Evolutionary conservation across 139 green algal species (phyloP).

Genomic region (Pseudopediastrum boryanum): DNA sequence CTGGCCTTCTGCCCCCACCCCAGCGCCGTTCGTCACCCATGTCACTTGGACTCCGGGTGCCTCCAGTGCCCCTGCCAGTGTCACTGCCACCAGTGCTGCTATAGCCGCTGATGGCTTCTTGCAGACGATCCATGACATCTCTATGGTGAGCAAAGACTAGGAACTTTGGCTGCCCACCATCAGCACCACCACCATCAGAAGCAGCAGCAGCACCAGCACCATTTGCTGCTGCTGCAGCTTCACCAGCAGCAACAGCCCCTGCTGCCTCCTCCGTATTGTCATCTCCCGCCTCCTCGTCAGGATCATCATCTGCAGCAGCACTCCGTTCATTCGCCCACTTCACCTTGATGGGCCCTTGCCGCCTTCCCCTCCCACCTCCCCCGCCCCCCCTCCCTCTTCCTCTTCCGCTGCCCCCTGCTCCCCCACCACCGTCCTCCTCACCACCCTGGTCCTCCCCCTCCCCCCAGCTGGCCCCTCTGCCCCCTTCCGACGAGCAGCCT

Average conservation of each 20-base stretch:
- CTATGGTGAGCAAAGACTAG: conserved; percentile 96
- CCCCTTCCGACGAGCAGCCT: conserved; percentile 17
- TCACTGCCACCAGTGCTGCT: not conserved
- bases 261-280: not conserved
- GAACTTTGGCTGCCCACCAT: conserved; percentile 70
- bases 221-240: conserved; percentile 6
- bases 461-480: not conserved
- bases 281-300: not conserved
- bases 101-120: conserved; percentile 36
- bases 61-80: no score
- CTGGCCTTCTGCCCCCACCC: not conserved
- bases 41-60: no score
- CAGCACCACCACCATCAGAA: not conserved
- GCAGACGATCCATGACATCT: conserved; percentile 82
- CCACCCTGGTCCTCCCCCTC: conserved; percentile 4
- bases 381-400: not conserved
- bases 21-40: no score
- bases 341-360: not conserved
- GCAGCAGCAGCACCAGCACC: not conserved
- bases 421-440: not conserved
- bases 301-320: not conserved
- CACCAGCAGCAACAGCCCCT: not conserved
- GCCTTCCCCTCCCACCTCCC: not conserved
- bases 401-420: not conserved
- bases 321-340: not conserved